Evolutionary conservation across 2,329 filamentous ascomycete genomes (phyloP).

Genomic region (Onygena corvina): DNA sequence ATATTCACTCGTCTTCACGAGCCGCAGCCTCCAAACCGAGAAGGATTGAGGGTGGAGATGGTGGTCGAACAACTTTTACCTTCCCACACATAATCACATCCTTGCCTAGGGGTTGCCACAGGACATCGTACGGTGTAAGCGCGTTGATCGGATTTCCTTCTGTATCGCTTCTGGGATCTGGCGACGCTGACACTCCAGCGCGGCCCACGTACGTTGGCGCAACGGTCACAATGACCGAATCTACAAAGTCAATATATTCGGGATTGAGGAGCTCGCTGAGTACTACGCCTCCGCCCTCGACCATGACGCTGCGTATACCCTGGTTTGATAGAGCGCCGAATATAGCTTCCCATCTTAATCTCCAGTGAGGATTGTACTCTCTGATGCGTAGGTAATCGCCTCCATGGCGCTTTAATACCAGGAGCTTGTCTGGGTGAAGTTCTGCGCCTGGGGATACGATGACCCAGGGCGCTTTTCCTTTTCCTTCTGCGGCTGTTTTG

Average conservation of each 20-base stretch:
- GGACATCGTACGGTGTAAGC: constrained; percentile 53
- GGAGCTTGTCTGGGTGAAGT: constrained; percentile 36
- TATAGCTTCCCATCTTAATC: constrained; percentile 54
- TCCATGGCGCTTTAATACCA: constrained; percentile 36
- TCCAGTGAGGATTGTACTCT: constrained; percentile 31
- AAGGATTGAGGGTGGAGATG: constrained; percentile 11
- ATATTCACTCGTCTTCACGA: constrained; percentile 9
- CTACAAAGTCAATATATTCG: constrained; percentile 49
- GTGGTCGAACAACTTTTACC: constrained; percentile 26
- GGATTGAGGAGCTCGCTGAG: constrained; percentile 68
- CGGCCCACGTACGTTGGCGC: constrained; percentile 82
- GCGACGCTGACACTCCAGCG: constrained; percentile 68
- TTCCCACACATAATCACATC: constrained; percentile 73
- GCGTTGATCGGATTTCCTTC: constrained; percentile 46
- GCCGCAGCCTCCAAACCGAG: constrained; percentile 16
- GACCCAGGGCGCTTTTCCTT: constrained; percentile 63
- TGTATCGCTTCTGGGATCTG: constrained; percentile 44
- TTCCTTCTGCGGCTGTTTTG: constrained; percentile 49
- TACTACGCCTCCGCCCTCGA: constrained; percentile 74
- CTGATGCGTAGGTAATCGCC: constrained; percentile 35
- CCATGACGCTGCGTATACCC: constrained; percentile 68
- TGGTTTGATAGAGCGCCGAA: constrained; percentile 46
- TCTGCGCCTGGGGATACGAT: constrained; percentile 42
- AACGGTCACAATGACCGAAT: constrained; percentile 75
- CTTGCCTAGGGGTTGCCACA: constrained; percentile 66